Evolutionary conservation across 106 monocot genomes (phyloP).

Genomic region (Platanthera guangdongensis): DNA sequence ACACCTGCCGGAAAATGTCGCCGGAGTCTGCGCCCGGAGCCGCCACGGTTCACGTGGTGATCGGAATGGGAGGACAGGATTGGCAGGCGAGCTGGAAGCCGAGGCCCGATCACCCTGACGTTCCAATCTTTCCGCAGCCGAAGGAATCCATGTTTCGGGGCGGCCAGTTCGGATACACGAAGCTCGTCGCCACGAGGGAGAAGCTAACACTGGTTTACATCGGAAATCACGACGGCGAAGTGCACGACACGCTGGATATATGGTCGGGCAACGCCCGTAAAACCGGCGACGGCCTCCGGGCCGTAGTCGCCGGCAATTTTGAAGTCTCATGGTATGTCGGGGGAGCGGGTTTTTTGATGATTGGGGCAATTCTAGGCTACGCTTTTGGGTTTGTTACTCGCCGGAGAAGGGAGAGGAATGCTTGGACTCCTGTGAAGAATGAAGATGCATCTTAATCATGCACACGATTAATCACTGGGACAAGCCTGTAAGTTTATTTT

Average conservation of each 20-base stretch:
- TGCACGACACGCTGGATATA: conserved; percentile 78
- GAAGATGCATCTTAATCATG: conserved; percentile 21
- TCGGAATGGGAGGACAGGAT: conserved; percentile 96
- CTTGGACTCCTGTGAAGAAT: conserved; percentile 64
- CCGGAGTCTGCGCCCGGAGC: conserved; percentile 22
- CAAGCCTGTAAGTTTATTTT: too few species aligned
- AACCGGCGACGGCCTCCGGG: background rate
- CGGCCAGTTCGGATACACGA: conserved; percentile 90
- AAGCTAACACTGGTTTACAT: conserved; percentile 70
- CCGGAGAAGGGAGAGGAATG: conserved; percentile 32
- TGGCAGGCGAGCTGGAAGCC: conserved; percentile 90
- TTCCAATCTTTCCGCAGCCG: conserved; percentile 73
- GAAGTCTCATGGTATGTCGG: conserved; percentile 22
- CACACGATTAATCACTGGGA: too few species aligned
- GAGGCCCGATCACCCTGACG: conserved; percentile 48
- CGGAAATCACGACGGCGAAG: conserved; percentile 83
- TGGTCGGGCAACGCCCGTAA: conserved; percentile 15
- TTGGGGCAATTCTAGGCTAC: conserved; percentile 57
- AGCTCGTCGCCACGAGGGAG: conserved; percentile 72
- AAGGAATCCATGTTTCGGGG: conserved; percentile 74
- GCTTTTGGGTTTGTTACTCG: conserved; percentile 51
- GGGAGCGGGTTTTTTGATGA: conserved; percentile 31
- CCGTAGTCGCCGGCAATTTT: background rate
- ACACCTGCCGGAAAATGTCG: conserved; percentile 35
- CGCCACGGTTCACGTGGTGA: conserved; percentile 70